Conservation (phyloP, 164 flowering plant species). For the Saururus chinensis region DNA sequence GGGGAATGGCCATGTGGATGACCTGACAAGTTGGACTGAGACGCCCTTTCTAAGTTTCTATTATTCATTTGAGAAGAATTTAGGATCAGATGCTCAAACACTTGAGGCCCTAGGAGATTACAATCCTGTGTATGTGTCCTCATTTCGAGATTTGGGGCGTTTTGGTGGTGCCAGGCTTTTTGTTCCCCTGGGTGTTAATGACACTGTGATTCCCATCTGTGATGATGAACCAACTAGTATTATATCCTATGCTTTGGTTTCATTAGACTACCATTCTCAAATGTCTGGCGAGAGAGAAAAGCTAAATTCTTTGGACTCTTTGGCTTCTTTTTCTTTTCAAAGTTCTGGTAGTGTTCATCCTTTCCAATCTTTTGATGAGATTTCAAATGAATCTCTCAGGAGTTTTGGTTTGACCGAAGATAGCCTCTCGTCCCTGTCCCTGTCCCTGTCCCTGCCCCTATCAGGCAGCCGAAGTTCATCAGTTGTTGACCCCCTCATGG, state of each 20-base stretch:
- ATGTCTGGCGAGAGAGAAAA: conserved; percentile 54
- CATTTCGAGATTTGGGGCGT: conserved; percentile 50
- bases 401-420: conserved; percentile 59
- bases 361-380: conserved; percentile 42
- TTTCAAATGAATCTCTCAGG: conserved; percentile 32
- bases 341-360: conserved; percentile 33
- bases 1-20: conserved; percentile 44
- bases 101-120: conserved; percentile 46
- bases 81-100: conserved; percentile 35
- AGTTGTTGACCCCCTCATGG: conserved; percentile 46
- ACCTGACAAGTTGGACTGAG: conserved; percentile 49
- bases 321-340: conserved; percentile 25
- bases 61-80: conserved; percentile 45
- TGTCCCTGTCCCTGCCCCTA: too few species aligned
- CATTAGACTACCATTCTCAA: conserved; percentile 55
- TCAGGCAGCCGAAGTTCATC: conserved; percentile 51
- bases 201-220: conserved; percentile 74
- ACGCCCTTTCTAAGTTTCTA: conserved; percentile 65
- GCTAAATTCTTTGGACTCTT: conserved; percentile 31
- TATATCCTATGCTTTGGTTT: conserved; percentile 60
- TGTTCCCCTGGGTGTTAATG: conserved; percentile 70
- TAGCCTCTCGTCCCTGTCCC: conserved; percentile 30
- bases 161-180: conserved; percentile 63
- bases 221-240: conserved; percentile 98
- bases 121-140: conserved; percentile 59